Percentiles rank a stretch among this genome's conserved stretches.
These are phyloP conservation scores for Sungouiella blattae DNA, from an alignment of 805 yeast species.

Conservation along the genomic window DNA sequence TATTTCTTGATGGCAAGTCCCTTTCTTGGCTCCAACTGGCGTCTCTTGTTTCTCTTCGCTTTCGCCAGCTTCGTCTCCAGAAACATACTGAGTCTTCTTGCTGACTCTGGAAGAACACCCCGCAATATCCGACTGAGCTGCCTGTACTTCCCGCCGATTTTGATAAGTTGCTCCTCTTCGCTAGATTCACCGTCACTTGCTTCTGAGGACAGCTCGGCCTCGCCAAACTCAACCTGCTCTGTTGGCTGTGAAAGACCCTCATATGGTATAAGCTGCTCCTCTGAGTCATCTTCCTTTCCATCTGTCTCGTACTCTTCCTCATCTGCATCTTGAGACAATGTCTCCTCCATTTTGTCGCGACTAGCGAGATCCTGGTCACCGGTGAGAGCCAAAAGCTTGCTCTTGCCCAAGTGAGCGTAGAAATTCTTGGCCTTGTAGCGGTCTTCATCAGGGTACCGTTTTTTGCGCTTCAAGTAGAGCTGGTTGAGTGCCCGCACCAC, in stretches of 20 bases:
- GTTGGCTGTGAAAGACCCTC: conserved; percentile 8
- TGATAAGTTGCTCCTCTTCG: conserved; percentile 15
- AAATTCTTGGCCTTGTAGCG: conserved; percentile 36
- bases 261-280: conserved; percentile 9
- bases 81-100: conserved; percentile 28
- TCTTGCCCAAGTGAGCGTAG: conserved; percentile 33
- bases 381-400: conserved; percentile 9
- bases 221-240: conserved; percentile 1
- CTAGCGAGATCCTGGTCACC: conserved; percentile 8
- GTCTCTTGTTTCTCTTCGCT: conserved; percentile 6
- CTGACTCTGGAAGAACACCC: conserved; percentile 41
- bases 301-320: conserved; percentile 7
- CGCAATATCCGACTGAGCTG: conserved; percentile 29
- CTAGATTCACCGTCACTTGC: not conserved
- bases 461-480: conserved; percentile 28
- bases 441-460: conserved; percentile 36
- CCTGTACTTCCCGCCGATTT: conserved; percentile 16
- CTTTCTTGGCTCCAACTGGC: conserved; percentile 21
- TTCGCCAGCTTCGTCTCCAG: conserved; percentile 9
- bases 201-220: not conserved
- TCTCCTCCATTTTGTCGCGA: not conserved
- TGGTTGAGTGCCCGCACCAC: conserved; percentile 36
- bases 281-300: conserved; percentile 2
- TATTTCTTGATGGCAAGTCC: conserved; percentile 36
- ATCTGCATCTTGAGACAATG: conserved; percentile 2